phyloP scores from a whole-genome alignment of 495 filamentous ascomycete species.

The Immersiella caudata region DNA sequence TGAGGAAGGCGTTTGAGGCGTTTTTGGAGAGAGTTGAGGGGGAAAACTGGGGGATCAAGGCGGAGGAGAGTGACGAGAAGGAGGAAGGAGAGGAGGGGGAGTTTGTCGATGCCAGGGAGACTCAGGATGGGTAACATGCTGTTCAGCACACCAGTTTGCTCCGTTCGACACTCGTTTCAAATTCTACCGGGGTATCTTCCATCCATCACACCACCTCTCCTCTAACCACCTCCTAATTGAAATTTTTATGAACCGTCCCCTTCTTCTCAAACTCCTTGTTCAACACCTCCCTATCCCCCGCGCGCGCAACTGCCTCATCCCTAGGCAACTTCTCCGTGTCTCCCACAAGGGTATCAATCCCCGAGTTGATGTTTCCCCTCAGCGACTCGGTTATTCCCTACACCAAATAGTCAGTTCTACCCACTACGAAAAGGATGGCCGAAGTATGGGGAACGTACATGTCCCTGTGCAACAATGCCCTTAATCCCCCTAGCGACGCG shows the following conservation, averaged over 20 bases:
- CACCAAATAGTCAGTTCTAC: background rate
- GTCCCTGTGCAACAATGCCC: background rate
- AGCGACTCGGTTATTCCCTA: conserved; percentile 17
- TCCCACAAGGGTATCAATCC: background rate
- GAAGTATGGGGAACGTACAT: background rate
- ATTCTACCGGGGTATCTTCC: too few relatives aligned
- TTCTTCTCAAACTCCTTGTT: conserved; percentile 21
- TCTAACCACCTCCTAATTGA: background rate
- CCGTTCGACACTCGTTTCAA: too few relatives aligned
- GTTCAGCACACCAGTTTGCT: too few relatives aligned
- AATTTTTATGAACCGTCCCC: conserved; percentile 15
- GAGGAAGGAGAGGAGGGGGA: background rate
- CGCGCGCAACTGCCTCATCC: conserved; percentile 11
- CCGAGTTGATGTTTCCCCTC: conserved; percentile 19
- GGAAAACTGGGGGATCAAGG: background rate
- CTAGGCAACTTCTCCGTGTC: conserved; percentile 9
- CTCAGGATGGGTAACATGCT: background rate
- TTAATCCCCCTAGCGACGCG: conserved; percentile 5
- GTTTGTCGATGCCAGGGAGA: background rate
- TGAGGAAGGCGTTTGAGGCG: conserved; percentile 9
- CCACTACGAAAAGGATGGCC: too few relatives aligned
- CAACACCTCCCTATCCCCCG: conserved; percentile 12
- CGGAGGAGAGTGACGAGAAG: background rate
- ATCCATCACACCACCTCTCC: background rate
- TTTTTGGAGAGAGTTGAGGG: conserved; percentile 14